Evolutionary conservation across 1,139 yeast genomes (phyloP), one percentile per base, ranked within the genome.

Genomic region (Scheffersomyces lignicola): DNA sequence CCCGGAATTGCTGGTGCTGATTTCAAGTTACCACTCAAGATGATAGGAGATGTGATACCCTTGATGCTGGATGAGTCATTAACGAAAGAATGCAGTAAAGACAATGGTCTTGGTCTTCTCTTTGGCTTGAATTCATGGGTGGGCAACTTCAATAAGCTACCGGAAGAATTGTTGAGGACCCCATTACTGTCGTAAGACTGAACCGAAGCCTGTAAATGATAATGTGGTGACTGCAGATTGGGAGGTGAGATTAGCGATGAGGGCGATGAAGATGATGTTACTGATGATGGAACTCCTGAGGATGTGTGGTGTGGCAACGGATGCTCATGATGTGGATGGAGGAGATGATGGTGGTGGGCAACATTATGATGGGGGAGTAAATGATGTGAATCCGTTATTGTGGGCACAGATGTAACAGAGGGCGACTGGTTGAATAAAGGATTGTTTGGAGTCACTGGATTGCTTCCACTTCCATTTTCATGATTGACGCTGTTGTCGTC

Each of bases 101-200:
- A 49, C 35, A 69, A 56, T 7, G 75, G 76, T 33, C 66, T 47
- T 18, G 76, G 76, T 43, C 76, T 54, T 43, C 69, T 51, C 37
- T 65, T 68, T 8, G 73, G 71, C 42, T 64, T 67, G 44, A 59
- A 65, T 31, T 57, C 53, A 40, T 51, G 56, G 7, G 50, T 41
- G 3, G 68, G 65, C 12, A 58, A 35, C 37, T 54, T 60, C 18
- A 60, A 42, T 15, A 26, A 26, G 3, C 5, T 8, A 15, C 6
- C 12, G n/a, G 7, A 7, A 15, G 5, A n/a, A 14, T 14, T 26
- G 18, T n/a, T 16, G n/a, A 5, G 16, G 18, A 5, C n/a, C 10
- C n/a, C 7, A 18, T 27, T 30, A 10, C 18, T 20, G 14, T 24
- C 27, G 14, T 26, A n/a, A 9, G 24, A 17, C 7, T 25, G 25